Conservation (phyloP, 768 basidiomycete species). For the Trametes villosa region DNA sequence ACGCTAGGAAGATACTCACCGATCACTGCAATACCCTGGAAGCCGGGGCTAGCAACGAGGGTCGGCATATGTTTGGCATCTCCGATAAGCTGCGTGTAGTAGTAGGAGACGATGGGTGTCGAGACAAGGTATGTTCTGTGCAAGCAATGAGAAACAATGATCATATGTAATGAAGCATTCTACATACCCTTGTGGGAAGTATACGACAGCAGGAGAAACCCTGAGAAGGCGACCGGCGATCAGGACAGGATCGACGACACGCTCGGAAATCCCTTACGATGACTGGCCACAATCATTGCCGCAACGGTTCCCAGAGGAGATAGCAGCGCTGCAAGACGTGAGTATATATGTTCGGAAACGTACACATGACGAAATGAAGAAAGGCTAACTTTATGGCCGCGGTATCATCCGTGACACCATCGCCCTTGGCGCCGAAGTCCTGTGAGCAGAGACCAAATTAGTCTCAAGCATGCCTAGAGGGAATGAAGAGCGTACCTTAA, state of each 20-base stretch:
- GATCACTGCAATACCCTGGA: slow-evolving; percentile 74
- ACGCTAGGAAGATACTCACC: slow-evolving; percentile 51
- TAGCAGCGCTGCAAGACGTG: slow-evolving; percentile 54
- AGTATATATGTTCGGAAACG: background rate
- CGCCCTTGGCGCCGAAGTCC: slow-evolving; percentile 54
- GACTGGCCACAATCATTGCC: slow-evolving; percentile 60
- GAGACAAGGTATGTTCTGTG: slow-evolving; percentile 70
- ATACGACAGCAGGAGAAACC: slow-evolving; percentile 71
- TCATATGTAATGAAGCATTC: background rate
- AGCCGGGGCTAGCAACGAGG: slow-evolving; percentile 61
- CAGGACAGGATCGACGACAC: background rate
- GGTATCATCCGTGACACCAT: slow-evolving; percentile 76
- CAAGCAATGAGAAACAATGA: background rate
- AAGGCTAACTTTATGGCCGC: slow-evolving; percentile 66
- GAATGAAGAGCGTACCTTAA: slow-evolving; percentile 43
- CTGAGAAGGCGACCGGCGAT: slow-evolving; percentile 10
- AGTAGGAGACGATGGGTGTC: slow-evolving; percentile 59
- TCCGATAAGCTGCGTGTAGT: slow-evolving; percentile 80
- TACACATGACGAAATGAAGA: background rate
- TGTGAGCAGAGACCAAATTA: slow-evolving; percentile 1
- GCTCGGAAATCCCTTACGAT: slow-evolving; percentile 38
- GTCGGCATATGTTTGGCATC: slow-evolving; percentile 72
- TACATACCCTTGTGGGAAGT: slow-evolving; percentile 69
- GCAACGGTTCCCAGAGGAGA: slow-evolving; percentile 65
- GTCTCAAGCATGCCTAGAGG: background rate